Evolutionary conservation across 2,329 filamentous ascomycete genomes (phyloP).

Genomic region (Aspergillus clavatus): DNA sequence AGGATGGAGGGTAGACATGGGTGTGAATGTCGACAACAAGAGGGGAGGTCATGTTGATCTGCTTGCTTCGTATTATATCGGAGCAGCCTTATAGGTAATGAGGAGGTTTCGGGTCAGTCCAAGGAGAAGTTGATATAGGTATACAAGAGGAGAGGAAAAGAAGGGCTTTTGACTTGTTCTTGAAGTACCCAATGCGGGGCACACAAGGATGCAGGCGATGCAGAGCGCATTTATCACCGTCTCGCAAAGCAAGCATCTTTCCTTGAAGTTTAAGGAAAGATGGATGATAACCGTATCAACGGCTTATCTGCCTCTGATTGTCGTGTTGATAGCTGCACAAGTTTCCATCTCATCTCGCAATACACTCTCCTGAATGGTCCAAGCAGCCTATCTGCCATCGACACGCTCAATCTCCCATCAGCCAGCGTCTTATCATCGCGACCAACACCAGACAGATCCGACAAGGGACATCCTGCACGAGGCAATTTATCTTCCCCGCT

Average conservation of each 20-base stretch:
- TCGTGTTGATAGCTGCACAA: neutral
- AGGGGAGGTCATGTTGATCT: conserved; percentile 24
- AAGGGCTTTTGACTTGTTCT: neutral
- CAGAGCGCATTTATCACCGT: neutral
- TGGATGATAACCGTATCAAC: neutral
- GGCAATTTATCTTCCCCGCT: neutral
- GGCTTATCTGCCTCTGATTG: neutral
- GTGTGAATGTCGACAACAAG: conserved; percentile 58
- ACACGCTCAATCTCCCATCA: neutral
- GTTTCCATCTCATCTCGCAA: neutral
- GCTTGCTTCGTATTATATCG: neutral
- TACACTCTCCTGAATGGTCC: neutral
- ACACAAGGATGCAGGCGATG: neutral
- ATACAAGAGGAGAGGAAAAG: conserved; percentile 5
- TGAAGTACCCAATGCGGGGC: neutral
- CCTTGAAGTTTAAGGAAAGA: neutral
- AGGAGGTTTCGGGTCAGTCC: too few species aligned
- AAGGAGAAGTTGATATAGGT: neutral
- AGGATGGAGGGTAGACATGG: conserved; percentile 59
- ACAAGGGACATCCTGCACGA: neutral
- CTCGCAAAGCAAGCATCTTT: neutral
- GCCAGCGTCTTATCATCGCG: neutral
- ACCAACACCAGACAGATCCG: too few species aligned
- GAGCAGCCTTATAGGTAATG: too few species aligned
- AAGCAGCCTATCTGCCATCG: neutral